Conservation (phyloP, 2,329 filamentous ascomycete genomes). For the Ascochyta rabiei region DNA sequence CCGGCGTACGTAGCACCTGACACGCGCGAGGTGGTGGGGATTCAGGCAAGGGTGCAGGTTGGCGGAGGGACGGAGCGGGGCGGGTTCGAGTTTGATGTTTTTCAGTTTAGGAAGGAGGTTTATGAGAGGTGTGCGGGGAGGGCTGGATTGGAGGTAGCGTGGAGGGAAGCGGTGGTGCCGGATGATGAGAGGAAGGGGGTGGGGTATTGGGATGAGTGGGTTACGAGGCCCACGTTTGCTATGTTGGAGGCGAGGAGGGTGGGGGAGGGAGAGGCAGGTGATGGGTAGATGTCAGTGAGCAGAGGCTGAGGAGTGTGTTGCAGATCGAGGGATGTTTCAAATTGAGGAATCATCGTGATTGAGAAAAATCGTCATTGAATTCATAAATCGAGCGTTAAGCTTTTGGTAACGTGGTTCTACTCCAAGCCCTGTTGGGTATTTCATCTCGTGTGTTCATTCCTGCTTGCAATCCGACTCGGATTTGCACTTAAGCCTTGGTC, state of each 20-base stretch:
- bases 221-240: conserved; percentile 31
- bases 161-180: conserved; percentile 29
- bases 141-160: conserved; percentile 30
- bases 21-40: conserved; percentile 23
- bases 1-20: conserved; percentile 24
- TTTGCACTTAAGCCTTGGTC: conserved; percentile 6
- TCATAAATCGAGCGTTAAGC: conserved; percentile 1
- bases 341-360: background rate
- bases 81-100: conserved; percentile 34
- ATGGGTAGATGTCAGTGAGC: no score
- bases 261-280: no score
- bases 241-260: conserved; percentile 28
- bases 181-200: conserved; percentile 32
- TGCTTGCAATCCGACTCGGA: background rate
- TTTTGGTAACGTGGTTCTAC: conserved; percentile 3
- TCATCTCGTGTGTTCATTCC: background rate
- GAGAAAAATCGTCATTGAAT: background rate
- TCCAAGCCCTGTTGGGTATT: background rate
- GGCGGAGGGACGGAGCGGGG: conserved; percentile 15
- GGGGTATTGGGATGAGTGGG: conserved; percentile 31
- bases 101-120: conserved; percentile 32
- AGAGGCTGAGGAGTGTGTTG: no score
- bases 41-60: conserved; percentile 27
- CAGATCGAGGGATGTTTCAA: background rate
- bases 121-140: conserved; percentile 34